Base-by-base conservation (phyloP, 305 asterid species). In the Fraxinus dipetala region DNA sequence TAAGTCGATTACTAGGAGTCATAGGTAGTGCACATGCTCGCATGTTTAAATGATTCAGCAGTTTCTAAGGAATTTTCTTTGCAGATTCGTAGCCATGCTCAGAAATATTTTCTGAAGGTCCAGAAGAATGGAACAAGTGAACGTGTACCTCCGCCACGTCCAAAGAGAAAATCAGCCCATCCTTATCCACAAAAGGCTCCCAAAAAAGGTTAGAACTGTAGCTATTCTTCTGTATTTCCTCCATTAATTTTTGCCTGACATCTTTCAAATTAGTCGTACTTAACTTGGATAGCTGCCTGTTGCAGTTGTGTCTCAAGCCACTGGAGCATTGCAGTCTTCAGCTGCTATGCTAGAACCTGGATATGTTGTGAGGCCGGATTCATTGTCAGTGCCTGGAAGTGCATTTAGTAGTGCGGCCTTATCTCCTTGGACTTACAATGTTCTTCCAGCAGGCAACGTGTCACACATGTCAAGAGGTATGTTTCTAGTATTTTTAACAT, bases 1-100 rank as follows among this genome's bases (percentile, higher is more conserved):
- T 77, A 61, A 76, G 75, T 70, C 56, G 43, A 86, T 51, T n/a
- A 30, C 31, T 5, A 14, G 72, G 24, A 24, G 34, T 43, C 30
- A 11, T 22, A 65, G 74, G 38, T 65, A 51, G 28, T 36, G 18
- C 61, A 30, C 74, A 35, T 34, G 76, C 79, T 73, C 51, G 11
- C 72, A 48, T 79, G 38, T 69, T 80, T 43, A 35, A 43, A 79
- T 51, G 72, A 32, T 78, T 5, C 56, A 31, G 78, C 76, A 59
- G 81, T 74, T 76, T 34, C 87, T 89, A 74, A 89, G 20, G 77
- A 78, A 7, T 78, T 74, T 76, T 51, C 77, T 85, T 79, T 90
- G 86, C 97, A 95, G 99, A 95, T 95, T 32, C 99, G 97, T 51
- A 95, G 99, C 86, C 99, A 94, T 83, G 98, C 99, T 30, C 99